Evolutionary conservation across 2,329 filamentous ascomycete genomes (phyloP).

Genomic region (Arthrobotrys pseudoclavata): DNA sequence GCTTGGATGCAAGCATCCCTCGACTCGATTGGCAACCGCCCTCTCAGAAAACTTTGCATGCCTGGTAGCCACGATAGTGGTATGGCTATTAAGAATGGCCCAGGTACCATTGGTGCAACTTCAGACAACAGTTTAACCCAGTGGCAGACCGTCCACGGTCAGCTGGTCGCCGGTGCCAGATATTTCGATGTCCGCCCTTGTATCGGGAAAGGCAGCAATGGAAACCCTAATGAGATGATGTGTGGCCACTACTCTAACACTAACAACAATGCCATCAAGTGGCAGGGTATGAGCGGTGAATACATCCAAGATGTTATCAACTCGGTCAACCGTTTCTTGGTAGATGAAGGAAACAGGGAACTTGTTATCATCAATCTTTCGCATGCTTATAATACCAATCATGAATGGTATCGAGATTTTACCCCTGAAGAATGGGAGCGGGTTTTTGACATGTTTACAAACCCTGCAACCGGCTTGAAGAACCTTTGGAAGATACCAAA

Average conservation of each 20-base stretch:
- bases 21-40: slow-evolving; percentile 66
- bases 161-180: slow-evolving; percentile 68
- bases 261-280: slow-evolving; percentile 63
- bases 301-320: slow-evolving; percentile 67
- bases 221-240: slow-evolving; percentile 65
- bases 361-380: slow-evolving; percentile 69
- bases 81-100: slow-evolving; percentile 67
- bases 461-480: slow-evolving; percentile 67
- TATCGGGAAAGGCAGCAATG: slow-evolving; percentile 64
- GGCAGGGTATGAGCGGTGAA: slow-evolving; percentile 69
- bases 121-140: slow-evolving; percentile 69
- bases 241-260: slow-evolving; percentile 67
- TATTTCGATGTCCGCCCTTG: slow-evolving; percentile 70
- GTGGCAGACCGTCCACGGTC: slow-evolving; percentile 68
- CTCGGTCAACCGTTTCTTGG: slow-evolving; percentile 69
- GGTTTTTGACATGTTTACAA: slow-evolving; percentile 68
- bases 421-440: slow-evolving; percentile 66
- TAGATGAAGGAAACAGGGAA: slow-evolving; percentile 66
- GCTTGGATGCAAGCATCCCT: slow-evolving; percentile 68
- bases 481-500: slow-evolving; percentile 43
- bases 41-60: slow-evolving; percentile 68
- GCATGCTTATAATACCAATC: slow-evolving; percentile 65
- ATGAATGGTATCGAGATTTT: slow-evolving; percentile 66
- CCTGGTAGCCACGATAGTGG: slow-evolving; percentile 70
- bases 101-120: slow-evolving; percentile 66